Evolutionary conservation across 257 asterid genomes (phyloP).

Genomic region (Misopates orontium): DNA sequence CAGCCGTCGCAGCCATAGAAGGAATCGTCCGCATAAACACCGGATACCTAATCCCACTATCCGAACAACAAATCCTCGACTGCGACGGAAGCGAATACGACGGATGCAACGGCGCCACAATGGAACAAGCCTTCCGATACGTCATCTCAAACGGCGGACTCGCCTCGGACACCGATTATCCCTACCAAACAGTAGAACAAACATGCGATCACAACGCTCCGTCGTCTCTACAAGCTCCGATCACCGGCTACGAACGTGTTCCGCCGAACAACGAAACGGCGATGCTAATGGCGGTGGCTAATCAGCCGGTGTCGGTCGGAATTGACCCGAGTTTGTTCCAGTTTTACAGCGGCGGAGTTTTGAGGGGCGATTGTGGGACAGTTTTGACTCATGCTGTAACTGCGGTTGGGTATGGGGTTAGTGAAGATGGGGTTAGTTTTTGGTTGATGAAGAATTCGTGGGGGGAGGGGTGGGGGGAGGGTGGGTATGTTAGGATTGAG

Average conservation of each 20-base stretch:
- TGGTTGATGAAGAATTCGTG: conserved; percentile 50
- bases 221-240: conserved; percentile 19
- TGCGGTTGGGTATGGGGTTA: conserved; percentile 33
- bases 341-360: conserved; percentile 28
- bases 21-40: conserved; percentile 30
- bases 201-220: conserved; percentile 17
- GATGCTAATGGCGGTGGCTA: conserved; percentile 28
- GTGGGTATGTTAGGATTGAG: conserved; percentile 32
- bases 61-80: conserved; percentile 39
- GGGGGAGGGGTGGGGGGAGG: conserved; percentile 37
- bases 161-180: conserved; percentile 30
- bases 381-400: conserved; percentile 29
- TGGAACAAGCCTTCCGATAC: conserved; percentile 28
- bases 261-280: conserved; percentile 21
- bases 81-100: conserved; percentile 27
- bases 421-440: conserved; percentile 29
- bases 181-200: conserved; percentile 23
- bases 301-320: conserved; percentile 29
- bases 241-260: conserved; percentile 23
- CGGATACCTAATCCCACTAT: conserved; percentile 24
- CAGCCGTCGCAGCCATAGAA: conserved; percentile 39
- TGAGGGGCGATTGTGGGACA: conserved; percentile 12
- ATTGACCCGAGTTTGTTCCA: conserved; percentile 26
- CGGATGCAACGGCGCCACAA: conserved; percentile 30
- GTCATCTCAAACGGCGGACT: conserved; percentile 26